Conservation (phyloP, 2,329 filamentous ascomycete species). For the Diaporthe longicolla region DNA sequence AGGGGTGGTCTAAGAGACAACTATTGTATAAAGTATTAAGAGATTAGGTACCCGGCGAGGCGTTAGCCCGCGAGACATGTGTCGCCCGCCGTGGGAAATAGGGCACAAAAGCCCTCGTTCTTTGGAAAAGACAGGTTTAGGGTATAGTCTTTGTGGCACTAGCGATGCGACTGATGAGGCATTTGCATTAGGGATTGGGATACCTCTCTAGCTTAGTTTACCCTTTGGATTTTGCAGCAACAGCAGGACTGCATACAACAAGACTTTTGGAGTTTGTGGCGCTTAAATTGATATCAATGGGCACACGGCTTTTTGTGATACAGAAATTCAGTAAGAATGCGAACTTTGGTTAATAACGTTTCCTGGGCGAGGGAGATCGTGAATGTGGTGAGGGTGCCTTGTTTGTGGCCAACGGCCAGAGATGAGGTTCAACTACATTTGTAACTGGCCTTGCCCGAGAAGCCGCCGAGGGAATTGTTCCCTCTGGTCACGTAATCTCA, state of each 20-base stretch:
- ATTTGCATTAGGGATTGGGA: slow-evolving; percentile 30
- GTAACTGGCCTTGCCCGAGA: no score
- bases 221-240: slow-evolving; percentile 6
- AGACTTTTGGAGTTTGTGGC: slow-evolving; percentile 25
- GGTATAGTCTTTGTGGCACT: background rate
- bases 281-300: slow-evolving; percentile 10
- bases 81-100: background rate
- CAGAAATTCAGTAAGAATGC: background rate
- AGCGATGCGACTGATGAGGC: background rate
- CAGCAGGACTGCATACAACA: slow-evolving; percentile 1
- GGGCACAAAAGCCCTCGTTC: background rate
- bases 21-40: background rate
- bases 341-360: background rate
- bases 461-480: no score
- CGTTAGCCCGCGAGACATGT: background rate
- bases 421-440: background rate
- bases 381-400: background rate
- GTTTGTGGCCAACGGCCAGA: background rate
- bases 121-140: no score
- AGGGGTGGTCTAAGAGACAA: background rate
- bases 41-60: background rate
- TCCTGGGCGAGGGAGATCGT: background rate
- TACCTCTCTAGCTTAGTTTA: slow-evolving; percentile 4
- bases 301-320: slow-evolving; percentile 9
- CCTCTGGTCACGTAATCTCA: background rate